A percentile compares a stretch with the other conserved stretches of the same genome.
These are phyloP conservation scores for Neospora caninum DNA, from an alignment of 169 alveolate genomes.

Conservation along the genomic window DNA sequence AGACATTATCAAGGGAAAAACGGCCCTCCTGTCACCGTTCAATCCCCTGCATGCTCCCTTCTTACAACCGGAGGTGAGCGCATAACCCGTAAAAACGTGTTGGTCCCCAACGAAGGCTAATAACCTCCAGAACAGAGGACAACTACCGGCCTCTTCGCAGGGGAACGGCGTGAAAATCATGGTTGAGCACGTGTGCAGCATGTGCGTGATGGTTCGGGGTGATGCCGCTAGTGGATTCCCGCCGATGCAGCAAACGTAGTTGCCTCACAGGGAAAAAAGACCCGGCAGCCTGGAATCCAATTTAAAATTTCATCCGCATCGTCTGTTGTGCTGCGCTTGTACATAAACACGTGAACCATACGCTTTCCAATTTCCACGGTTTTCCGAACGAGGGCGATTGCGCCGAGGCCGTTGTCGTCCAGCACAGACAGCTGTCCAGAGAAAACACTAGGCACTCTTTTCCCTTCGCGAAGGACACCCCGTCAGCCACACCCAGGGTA, in stretches of 20 bases:
- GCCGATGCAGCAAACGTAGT: not conserved
- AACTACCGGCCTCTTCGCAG: not conserved
- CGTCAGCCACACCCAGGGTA: not conserved
- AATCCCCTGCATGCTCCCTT: too few species aligned
- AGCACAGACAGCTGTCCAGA: not conserved
- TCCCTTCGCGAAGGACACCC: not conserved
- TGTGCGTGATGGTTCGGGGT: not conserved
- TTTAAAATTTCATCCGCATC: not conserved
- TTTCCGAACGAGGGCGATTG: not conserved
- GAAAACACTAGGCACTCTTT: not conserved
- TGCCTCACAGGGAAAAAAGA: not conserved
- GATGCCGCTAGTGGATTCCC: not conserved
- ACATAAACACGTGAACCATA: not conserved
- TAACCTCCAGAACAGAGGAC: not conserved
- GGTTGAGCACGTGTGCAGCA: not conserved
- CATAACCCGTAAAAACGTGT: too few species aligned
- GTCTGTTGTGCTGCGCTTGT: not conserved
- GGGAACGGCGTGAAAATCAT: too few species aligned
- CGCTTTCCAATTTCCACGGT: not conserved
- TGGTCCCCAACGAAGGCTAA: not conserved
- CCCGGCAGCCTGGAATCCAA: not conserved
- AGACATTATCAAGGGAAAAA: too few species aligned
- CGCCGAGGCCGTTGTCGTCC: too few species aligned
- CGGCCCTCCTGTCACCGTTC: too few species aligned
- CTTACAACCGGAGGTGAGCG: too few species aligned